Conservation (phyloP, 305 asterid genomes). For the Solanum aculeatissimum region DNA sequence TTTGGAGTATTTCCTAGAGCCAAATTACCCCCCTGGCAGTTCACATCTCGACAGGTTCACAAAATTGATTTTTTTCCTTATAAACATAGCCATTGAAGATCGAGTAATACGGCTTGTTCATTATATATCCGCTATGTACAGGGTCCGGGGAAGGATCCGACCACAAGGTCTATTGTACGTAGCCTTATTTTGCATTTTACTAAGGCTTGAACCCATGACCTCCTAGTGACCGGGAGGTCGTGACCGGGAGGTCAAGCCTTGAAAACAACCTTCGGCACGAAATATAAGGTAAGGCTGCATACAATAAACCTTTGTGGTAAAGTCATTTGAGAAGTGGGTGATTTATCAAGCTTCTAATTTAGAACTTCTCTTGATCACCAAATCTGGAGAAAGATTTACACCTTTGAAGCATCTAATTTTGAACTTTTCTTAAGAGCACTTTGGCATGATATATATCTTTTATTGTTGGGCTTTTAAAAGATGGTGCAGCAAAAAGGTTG, state of each 20-base stretch:
- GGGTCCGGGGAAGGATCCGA: no score
- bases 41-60: neutral
- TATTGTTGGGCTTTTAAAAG: neutral
- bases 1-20: neutral
- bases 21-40: neutral
- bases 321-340: neutral
- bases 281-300: no score
- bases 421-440: neutral
- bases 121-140: no score
- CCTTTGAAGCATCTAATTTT: neutral
- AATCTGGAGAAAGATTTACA: neutral
- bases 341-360: neutral
- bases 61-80: neutral
- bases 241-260: no score
- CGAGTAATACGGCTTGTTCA: neutral
- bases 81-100: neutral
- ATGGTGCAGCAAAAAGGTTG: neutral
- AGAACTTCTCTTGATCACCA: neutral
- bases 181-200: no score
- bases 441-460: neutral
- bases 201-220: no score
- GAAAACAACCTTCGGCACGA: no score
- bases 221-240: no score
- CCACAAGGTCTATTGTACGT: no score
- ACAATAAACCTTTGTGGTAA: no score